Percentiles rank a stretch among this genome's conserved stretches.
Conservation (phyloP, 73 alveolate species). For the Paramecium tetraurelia region DNA sequence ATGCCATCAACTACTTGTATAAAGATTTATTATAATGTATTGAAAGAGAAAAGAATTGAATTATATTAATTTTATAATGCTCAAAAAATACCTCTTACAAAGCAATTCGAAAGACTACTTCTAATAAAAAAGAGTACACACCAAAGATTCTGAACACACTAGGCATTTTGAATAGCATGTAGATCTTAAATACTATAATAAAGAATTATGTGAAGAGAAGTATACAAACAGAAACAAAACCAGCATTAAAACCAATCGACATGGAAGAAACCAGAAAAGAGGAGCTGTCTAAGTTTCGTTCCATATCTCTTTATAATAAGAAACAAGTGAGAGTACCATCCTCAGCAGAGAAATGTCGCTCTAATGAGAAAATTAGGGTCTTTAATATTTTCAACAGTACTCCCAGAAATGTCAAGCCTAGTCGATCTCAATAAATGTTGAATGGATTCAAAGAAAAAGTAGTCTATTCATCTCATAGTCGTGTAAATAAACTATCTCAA, state of each 20-base stretch:
- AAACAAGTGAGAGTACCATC: not conserved
- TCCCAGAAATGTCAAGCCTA: not conserved
- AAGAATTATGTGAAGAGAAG: not conserved
- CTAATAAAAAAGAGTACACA: not conserved
- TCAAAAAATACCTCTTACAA: not conserved
- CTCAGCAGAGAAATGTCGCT: not conserved
- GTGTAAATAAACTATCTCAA: not conserved
- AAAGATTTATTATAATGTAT: conserved; percentile 19
- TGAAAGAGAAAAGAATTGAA: conserved; percentile 2
- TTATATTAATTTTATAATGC: conserved; percentile 13
- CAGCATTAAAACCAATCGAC: not conserved
- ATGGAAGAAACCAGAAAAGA: conserved; percentile 40
- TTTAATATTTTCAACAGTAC: conserved; percentile 30
- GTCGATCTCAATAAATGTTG: not conserved
- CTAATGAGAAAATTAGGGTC: not conserved
- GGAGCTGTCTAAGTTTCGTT: not conserved
- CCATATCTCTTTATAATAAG: not conserved
- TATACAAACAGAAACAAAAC: not conserved
- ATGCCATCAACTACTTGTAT: conserved; percentile 19
- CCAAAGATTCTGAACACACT: not conserved
- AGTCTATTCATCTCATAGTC: conserved; percentile 17
- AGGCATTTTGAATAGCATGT: not conserved
- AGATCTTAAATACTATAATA: not conserved
- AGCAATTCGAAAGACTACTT: not conserved
- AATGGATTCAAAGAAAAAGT: conserved; percentile 7